Evolutionary conservation across 495 filamentous ascomycete species (phyloP).

Genomic region (Hapsidospora chrysogenum): DNA sequence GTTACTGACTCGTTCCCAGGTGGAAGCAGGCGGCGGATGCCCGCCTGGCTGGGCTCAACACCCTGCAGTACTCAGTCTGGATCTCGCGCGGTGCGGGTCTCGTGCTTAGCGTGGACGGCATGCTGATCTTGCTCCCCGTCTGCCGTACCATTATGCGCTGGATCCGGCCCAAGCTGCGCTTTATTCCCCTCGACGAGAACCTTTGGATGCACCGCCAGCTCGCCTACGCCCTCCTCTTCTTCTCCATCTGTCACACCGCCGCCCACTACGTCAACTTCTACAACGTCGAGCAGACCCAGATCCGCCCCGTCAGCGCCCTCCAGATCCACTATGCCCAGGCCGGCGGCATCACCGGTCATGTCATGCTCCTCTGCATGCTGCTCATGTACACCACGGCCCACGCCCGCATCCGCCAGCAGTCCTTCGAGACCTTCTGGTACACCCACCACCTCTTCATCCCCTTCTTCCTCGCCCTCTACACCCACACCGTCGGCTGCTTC

Average conservation of each 20-base stretch:
- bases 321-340: slow-evolving; percentile 84
- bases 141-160: slow-evolving; percentile 77
- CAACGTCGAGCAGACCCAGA: slow-evolving; percentile 76
- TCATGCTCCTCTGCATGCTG: slow-evolving; percentile 98
- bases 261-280: slow-evolving; percentile 97
- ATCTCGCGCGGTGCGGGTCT: slow-evolving; percentile 86
- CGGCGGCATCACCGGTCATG: slow-evolving; percentile 87
- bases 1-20: slow-evolving; percentile 32
- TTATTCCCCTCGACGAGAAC: slow-evolving; percentile 83
- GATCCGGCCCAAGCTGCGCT: slow-evolving; percentile 73
- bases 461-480: slow-evolving; percentile 86
- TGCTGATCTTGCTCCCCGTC: slow-evolving; percentile 83
- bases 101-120: slow-evolving; percentile 62
- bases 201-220: slow-evolving; percentile 96
- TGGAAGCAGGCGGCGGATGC: slow-evolving; percentile 52
- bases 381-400: slow-evolving; percentile 97
- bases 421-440: slow-evolving; percentile 98
- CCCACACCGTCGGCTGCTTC: slow-evolving; percentile 91
- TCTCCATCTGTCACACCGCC: slow-evolving; percentile 56
- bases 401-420: slow-evolving; percentile 84
- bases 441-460: slow-evolving; percentile 96
- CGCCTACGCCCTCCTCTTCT: slow-evolving; percentile 76
- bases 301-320: slow-evolving; percentile 67
- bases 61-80: slow-evolving; percentile 79
- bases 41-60: slow-evolving; percentile 62